These are phyloP conservation scores for Hypoxylon sp. DNA, from an alignment of 2,329 filamentous ascomycete species.

Conservation along the genomic window DNA sequence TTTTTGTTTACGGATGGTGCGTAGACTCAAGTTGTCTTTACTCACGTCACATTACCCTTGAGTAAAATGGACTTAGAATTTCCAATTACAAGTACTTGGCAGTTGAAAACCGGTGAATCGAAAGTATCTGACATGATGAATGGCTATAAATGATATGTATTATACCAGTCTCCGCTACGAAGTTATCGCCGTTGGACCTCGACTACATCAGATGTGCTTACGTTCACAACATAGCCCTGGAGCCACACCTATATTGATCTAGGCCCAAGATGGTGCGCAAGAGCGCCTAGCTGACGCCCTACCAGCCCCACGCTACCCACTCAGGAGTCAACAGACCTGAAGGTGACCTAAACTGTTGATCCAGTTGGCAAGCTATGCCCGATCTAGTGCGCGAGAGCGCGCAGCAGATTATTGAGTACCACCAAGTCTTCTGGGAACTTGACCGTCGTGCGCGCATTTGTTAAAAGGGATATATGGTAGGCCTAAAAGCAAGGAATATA, in stretches of 20 bases:
- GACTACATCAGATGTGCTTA: not conserved
- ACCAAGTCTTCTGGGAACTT: not conserved
- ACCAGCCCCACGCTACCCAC: not conserved
- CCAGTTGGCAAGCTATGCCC: conserved; percentile 7
- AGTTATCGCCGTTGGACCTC: not conserved
- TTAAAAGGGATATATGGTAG: not conserved
- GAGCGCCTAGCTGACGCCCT: not conserved
- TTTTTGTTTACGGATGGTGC: conserved; percentile 21
- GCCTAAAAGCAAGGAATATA: not conserved
- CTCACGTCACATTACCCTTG: not conserved
- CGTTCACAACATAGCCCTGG: not conserved
- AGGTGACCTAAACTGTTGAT: not conserved
- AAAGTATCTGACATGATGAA: not conserved
- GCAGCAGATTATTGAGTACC: not conserved
- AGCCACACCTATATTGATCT: not conserved
- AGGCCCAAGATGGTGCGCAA: not conserved
- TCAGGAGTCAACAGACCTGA: not conserved
- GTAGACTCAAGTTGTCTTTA: conserved; percentile 6
- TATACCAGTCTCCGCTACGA: not conserved
- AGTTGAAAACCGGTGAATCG: not conserved
- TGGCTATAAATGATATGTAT: not conserved
- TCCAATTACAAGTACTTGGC: not conserved
- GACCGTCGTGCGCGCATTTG: not conserved
- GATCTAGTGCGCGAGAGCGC: conserved; percentile 13
- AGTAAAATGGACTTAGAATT: not conserved